Conservation (phyloP, 768 basidiomycete genomes). For the Panellus pusillus region DNA sequence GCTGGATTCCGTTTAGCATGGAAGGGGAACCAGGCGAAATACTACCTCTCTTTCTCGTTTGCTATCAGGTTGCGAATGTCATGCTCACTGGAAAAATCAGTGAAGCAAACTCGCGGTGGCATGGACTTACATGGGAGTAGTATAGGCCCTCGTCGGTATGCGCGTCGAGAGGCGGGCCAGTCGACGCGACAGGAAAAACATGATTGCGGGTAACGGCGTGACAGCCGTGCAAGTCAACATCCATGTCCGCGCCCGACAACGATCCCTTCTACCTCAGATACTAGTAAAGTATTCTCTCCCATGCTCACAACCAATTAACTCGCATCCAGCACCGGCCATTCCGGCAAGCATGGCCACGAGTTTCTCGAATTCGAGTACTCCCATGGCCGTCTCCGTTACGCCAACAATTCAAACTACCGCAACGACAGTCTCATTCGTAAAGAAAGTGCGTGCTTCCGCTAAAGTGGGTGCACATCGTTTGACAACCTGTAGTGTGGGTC, state of each 20-base stretch:
- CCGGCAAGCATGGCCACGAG: conserved; percentile 96
- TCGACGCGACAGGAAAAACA: neutral
- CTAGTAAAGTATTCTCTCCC: conserved; percentile 35
- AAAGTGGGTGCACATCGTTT: neutral
- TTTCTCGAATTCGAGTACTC: conserved; percentile 99
- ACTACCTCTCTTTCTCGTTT: conserved; percentile 9
- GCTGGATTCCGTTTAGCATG: neutral
- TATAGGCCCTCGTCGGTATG: too few relatives aligned
- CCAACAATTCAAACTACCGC: conserved; percentile 98
- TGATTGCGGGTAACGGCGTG: neutral
- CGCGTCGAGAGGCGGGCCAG: too few relatives aligned
- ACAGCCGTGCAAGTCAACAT: conserved; percentile 5
- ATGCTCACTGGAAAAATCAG: conserved; percentile 5
- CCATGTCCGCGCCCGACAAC: conserved; percentile 54
- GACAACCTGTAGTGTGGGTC: conserved; percentile 77
- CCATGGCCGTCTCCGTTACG: conserved; percentile 93
- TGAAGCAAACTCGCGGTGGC: too few relatives aligned
- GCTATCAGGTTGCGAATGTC: conserved; percentile 7
- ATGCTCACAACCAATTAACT: neutral
- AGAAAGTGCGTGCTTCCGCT: conserved; percentile 73
- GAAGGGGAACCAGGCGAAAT: neutral
- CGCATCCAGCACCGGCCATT: conserved; percentile 84
- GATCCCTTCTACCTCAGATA: conserved; percentile 81
- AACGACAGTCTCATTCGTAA: conserved; percentile 97
- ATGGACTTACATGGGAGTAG: too few relatives aligned